Percentiles rank a stretch among this genome's conserved stretches.
Conservation (phyloP, 352 stramenopile genomes). For the Phytopythium kandeliae region DNA sequence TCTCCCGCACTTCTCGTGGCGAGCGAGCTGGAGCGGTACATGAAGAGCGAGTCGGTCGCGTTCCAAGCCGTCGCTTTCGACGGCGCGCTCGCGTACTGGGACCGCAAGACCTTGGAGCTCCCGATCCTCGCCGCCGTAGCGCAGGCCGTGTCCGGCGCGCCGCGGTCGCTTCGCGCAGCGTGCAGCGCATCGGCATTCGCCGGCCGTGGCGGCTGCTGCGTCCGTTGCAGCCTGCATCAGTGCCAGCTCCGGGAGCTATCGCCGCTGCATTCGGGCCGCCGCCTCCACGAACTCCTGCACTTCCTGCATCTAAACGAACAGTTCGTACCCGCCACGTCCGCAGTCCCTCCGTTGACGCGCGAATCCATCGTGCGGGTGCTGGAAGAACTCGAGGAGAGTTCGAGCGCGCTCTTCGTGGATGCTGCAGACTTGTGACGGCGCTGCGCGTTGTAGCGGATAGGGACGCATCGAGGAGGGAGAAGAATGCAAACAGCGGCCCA, state of each 20-base stretch:
- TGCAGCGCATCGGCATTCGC: neutral
- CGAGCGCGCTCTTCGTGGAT: neutral
- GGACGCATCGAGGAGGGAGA: neutral
- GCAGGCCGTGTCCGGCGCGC: neutral
- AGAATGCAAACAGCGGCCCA: neutral
- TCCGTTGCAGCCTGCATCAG: neutral
- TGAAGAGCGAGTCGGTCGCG: slow-evolving; percentile 13
- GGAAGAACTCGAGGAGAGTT: neutral
- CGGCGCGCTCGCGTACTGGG: slow-evolving; percentile 13
- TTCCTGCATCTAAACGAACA: neutral
- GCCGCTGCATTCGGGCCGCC: neutral
- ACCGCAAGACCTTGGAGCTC: slow-evolving; percentile 19
- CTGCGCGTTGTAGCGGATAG: neutral
- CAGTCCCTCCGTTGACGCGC: neutral
- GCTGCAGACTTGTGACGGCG: neutral
- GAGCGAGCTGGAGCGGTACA: slow-evolving; percentile 13
- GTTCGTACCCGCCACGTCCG: neutral
- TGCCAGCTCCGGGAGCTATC: neutral
- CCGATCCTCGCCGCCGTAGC: slow-evolving; percentile 10
- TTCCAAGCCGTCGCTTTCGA: slow-evolving; percentile 16
- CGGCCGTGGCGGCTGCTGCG: neutral
- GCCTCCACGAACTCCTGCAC: neutral
- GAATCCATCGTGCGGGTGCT: neutral
- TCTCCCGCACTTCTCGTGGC: slow-evolving; percentile 1
- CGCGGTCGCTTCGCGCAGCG: neutral